These are phyloP conservation scores for Parastagonospora nodorum DNA, from an alignment of 2,329 filamentous ascomycete species.

Conservation along the genomic window DNA sequence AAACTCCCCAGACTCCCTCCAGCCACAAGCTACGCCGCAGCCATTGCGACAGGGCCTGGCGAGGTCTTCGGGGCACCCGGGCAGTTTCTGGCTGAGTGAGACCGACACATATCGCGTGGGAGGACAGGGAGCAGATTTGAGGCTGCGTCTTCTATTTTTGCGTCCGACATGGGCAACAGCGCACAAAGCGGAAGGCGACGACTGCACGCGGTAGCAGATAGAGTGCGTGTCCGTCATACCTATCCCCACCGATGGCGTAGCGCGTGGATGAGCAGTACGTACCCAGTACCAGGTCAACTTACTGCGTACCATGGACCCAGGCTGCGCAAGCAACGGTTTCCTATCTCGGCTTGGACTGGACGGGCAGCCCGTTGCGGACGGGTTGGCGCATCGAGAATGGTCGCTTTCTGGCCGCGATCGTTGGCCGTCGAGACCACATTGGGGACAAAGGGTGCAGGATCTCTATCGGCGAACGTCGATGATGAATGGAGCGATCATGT, in stretches of 20 bases:
- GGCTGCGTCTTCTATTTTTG: constrained; percentile 8
- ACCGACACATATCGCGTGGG: constrained; percentile 3
- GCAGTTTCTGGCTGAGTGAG: constrained; percentile 6
- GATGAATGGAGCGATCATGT: constrained; percentile 4
- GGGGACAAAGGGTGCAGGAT: constrained; percentile 15
- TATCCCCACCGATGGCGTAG: constrained; percentile 14
- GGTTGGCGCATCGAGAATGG: constrained; percentile 1
- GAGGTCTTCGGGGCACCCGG: constrained; percentile 14
- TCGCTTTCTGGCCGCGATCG: constrained; percentile 9
- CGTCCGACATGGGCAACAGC: neutral
- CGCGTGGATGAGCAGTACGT: neutral
- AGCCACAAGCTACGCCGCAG: constrained; percentile 22
- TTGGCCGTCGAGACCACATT: constrained; percentile 5
- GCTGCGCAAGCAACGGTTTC: neutral
- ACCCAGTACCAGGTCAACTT: too few relatives aligned
- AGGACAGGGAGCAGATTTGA: neutral
- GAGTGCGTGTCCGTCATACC: constrained; percentile 9
- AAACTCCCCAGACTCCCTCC: constrained; percentile 7
- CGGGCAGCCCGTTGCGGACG: constrained; percentile 11
- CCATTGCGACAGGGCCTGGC: constrained; percentile 11
- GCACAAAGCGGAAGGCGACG: neutral
- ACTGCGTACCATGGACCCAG: neutral
- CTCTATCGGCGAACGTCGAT: constrained; percentile 9
- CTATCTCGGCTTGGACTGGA: constrained; percentile 6
- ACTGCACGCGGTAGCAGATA: constrained; percentile 19